A percentile compares a stretch with the other conserved stretches of the same genome.
phyloP scores from a whole-genome alignment of 1,284 basidiomycete species.

The Cystobasidium sp. region DNA sequence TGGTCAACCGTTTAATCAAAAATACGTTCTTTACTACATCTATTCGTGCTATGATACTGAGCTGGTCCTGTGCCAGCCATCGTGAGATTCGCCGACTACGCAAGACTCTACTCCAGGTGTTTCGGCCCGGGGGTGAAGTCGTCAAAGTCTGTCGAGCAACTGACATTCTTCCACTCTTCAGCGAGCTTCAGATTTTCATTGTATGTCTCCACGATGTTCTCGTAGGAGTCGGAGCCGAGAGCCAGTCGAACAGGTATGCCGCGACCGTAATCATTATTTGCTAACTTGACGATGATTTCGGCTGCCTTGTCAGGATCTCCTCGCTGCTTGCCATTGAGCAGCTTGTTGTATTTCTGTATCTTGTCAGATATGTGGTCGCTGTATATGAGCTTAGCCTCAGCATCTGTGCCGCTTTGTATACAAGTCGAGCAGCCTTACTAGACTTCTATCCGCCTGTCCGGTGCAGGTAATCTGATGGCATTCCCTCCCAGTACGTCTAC shows the following conservation, averaged over 20 bases:
- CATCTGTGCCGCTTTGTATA: too few species aligned
- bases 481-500: constrained; percentile 24
- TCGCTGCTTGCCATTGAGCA: constrained; percentile 23
- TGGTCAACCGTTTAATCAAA: neutral
- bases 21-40: neutral
- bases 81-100: neutral
- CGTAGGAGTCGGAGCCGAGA: constrained; percentile 24
- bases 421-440: constrained; percentile 12
- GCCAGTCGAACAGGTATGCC: constrained; percentile 24
- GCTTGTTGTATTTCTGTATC: constrained; percentile 26
- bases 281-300: constrained; percentile 28
- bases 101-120: neutral
- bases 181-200: constrained; percentile 4
- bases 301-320: constrained; percentile 26
- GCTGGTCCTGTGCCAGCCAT: neutral
- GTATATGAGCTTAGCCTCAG: neutral
- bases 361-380: constrained; percentile 26
- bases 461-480: constrained; percentile 13
- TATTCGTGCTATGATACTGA: neutral
- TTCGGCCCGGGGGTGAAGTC: constrained; percentile 15
- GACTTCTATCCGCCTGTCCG: constrained; percentile 22
- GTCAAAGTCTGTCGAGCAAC: constrained; percentile 21
- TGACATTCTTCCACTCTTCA: constrained; percentile 30
- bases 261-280: neutral
- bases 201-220: constrained; percentile 25